A percentile compares a stretch with the other conserved stretches of the same genome.
Conservation (phyloP, 1,139 yeast genomes). For the Candida glucosophila region DNA sequence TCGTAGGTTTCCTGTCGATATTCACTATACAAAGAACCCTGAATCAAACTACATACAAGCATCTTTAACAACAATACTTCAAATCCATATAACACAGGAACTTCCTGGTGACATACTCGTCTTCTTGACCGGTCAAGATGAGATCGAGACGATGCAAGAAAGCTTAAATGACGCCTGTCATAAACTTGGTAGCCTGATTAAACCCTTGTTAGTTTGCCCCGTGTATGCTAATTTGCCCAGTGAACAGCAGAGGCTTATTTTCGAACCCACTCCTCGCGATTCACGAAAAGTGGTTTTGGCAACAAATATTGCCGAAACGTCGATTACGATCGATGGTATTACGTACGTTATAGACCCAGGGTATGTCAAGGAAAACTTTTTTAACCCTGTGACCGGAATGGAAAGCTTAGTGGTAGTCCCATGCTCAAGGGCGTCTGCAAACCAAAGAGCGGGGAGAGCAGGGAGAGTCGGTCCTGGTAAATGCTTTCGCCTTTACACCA, state of each 20-base stretch:
- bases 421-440: slow-evolving; percentile 90
- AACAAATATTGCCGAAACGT: slow-evolving; percentile 94
- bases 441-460: slow-evolving; percentile 95
- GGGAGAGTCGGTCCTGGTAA: slow-evolving; percentile 97
- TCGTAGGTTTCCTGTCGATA: slow-evolving; percentile 79
- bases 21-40: slow-evolving; percentile 77
- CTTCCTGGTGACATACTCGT: slow-evolving; percentile 80
- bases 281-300: slow-evolving; percentile 86
- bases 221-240: slow-evolving; percentile 90
- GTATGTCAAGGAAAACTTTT: slow-evolving; percentile 79
- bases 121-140: slow-evolving; percentile 57
- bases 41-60: slow-evolving; percentile 88
- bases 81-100: slow-evolving; percentile 64
- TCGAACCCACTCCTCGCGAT: slow-evolving; percentile 78
- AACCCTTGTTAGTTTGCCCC: slow-evolving; percentile 68
- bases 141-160: slow-evolving; percentile 77
- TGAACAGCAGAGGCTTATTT: slow-evolving; percentile 71
- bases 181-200: slow-evolving; percentile 55
- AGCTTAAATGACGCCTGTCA: slow-evolving; percentile 55
- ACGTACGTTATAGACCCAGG: slow-evolving; percentile 89
- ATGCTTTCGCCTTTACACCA: slow-evolving; percentile 82
- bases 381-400: slow-evolving; percentile 80
- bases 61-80: slow-evolving; percentile 73
- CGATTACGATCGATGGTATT: slow-evolving; percentile 90
- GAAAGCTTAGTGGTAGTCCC: slow-evolving; percentile 80